Base-by-base conservation (phyloP, 169 alveolate species). In the Cryptosporidium tyzzeri region DNA sequence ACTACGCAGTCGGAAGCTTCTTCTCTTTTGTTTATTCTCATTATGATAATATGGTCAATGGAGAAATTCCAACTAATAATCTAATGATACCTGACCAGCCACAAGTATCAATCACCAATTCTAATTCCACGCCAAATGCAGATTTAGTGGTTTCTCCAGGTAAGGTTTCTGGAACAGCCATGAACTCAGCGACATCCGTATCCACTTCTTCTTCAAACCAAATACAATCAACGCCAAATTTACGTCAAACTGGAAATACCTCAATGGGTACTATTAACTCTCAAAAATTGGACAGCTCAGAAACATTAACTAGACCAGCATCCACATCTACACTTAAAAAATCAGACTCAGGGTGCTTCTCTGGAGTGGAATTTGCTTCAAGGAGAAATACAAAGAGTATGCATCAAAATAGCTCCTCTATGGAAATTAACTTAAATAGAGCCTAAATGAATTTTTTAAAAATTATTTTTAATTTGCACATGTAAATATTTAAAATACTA, bases 361-460 rank as follows among this genome's bases (percentile, higher is more conserved):
- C 61, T 6, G 89, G 89, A 18, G 89, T 80, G 1, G 89, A 80
- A n/a, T 80, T 80, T 44, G 89, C 80, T 4, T 62, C 80, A 31
- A 80, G 89, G 33, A 80, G 89, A 45, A 74, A 62, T 6, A 26
- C 45, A 23, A 80, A 62, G 35, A 80, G 23, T 14, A 9, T 23
- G 1, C 75, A 80, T 29, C 48, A 50, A 16, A 48, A 33, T 10
- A 71, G 86, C 8, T 50, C 58, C 31, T 59, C 86, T 21, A 55
- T 55, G 70, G 71, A 74, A 37, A 31, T 74, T 9, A 35, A 44
- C 45, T 35, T 37, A 31, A 23, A 39, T 16, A 65, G 33, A 29
- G 71, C 71, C 71, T 65, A 65, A 37, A n/a, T 37, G 51, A 23
- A 26, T 18, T 48, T 29, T 48, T 39, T 48, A 6, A 39, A 39